Base-by-base conservation (phyloP, 768 basidiomycete species). In the Trametes sanguinea region DNA sequence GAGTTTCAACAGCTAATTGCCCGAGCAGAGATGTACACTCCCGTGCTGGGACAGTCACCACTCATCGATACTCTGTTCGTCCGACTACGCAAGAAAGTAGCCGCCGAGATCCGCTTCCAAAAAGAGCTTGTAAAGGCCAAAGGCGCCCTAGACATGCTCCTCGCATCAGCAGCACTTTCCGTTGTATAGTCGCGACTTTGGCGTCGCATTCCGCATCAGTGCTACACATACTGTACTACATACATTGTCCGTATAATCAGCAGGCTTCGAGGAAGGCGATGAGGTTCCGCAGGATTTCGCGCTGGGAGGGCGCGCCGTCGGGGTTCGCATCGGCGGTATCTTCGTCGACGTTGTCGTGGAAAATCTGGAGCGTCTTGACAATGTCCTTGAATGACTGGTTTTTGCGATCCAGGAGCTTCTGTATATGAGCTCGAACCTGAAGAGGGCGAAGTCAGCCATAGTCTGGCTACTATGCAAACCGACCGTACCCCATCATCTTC, bases 11-110 rank as follows among this genome's bases (percentile, higher is more conserved):
- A 22, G 22, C 32, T 43, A 32, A 29, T 3, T 11, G 9, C 48
- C 17, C 14, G 48, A 11, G 16, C 70, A 98, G 96, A 98, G 54
- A 89, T 97, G 84, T 99, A 99, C 74, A 80, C 83, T 2, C 84
- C 92, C 0, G 89, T 96, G 39, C 78, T 98, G n/a, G 96, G 96
- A 2, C 94, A 96, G 74, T 95, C 95, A 27, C 94, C 95, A 0
- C 78, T 95, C 46, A 90, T 99, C 56, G 97, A 98, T 74, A 80
- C 88, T 6, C 79, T 96, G 42, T 88, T 98, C 69, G 77, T 89
- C 30, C 87, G 88, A 39, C 76, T 98, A 45, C 87, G 86, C 58
- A 89, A 87, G 72, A 94, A 95, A 71, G 83, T 98, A n/a, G 76
- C 84, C 44, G 83, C 86, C 42, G 97, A 99, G 74, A 76, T 98